Evolutionary conservation across 2,329 filamentous ascomycete species (phyloP), one percentile per base, ranked within the genome.

Genomic region (Torrubiella hemipterigena): DNA sequence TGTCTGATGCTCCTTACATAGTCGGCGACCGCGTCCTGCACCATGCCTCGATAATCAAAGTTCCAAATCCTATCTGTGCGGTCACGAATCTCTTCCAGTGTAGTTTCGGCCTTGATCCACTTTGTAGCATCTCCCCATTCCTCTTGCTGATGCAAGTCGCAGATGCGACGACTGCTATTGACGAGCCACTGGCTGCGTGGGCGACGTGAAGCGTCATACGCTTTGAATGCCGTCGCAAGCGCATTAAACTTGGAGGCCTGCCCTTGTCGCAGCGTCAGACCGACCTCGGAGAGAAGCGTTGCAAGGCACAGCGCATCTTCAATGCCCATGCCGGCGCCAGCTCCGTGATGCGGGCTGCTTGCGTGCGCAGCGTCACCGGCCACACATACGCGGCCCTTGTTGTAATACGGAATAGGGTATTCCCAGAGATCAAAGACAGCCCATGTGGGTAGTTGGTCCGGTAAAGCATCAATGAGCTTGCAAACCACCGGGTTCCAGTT

Each of bases 251-350:
- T 15, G 17, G 27, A 9, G 6, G 17, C 31, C 4, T 16, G 24
- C 7, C 19, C 30, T n/a, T n/a, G n/a, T n/a, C n/a, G n/a, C n/a
- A n/a, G n/a, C n/a, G n/a, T n/a, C n/a, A n/a, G n/a, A n/a, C n/a
- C n/a, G n/a, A n/a, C n/a, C n/a, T n/a, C n/a, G n/a, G n/a, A n/a
- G 10, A 27, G 18, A 12, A 33, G 19, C 21, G 32, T 27, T 10
- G 18, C 25, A 9, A 30, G 30, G 8, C 29, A 17, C 26, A 41
- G 13, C 2, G 43, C 44, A 13, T 49, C 46, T n/a, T 49, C 46
- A 4, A 49, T 39, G 2, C 40, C 46, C 46, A 49, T 47, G 4
- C 43, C 42, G 1, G 46, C 46, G 3, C 44, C 43, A 3, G 44
- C 38, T 2, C 44, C 47, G 11, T 46, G 43, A 29, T 46, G 40